Evolutionary conservation across 768 basidiomycete species (phyloP).

Genomic region (Cyathus striatus): DNA sequence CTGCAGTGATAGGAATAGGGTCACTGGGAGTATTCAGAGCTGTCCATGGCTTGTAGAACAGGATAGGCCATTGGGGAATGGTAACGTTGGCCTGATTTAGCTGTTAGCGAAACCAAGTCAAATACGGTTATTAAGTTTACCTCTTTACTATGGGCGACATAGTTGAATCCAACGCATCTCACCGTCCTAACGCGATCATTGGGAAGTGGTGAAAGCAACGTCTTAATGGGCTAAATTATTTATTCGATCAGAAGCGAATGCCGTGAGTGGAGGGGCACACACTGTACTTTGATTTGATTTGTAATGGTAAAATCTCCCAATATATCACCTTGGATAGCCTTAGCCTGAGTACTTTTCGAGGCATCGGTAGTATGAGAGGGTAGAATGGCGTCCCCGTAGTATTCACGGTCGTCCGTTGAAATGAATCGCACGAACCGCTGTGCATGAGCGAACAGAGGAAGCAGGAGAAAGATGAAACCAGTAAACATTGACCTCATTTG

Average conservation of each 20-base stretch:
- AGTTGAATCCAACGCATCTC: constrained; percentile 31
- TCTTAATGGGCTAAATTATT: constrained; percentile 25
- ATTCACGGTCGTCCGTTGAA: constrained; percentile 27
- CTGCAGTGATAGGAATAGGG: constrained; percentile 27
- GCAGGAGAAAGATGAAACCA: constrained; percentile 5
- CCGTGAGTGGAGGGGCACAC: too few species aligned
- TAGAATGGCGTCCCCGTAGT: constrained; percentile 33
- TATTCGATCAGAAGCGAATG: too few species aligned
- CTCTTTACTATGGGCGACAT: constrained; percentile 27
- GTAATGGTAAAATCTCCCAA: constrained; percentile 29
- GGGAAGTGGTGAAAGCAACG: constrained; percentile 26
- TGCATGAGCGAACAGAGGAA: constrained; percentile 16
- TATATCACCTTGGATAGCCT: constrained; percentile 28
- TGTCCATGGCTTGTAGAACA: constrained; percentile 31
- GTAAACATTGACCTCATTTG: not conserved
- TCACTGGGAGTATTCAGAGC: constrained; percentile 29
- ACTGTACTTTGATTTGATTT: constrained; percentile 24
- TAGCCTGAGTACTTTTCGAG: constrained; percentile 23
- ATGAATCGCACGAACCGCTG: constrained; percentile 35
- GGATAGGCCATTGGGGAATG: constrained; percentile 29
- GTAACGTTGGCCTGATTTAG: constrained; percentile 20
- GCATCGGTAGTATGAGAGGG: constrained; percentile 23
- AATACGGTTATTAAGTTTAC: constrained; percentile 7
- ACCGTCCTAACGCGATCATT: constrained; percentile 27
- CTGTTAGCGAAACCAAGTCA: not conserved